phyloP scores from a whole-genome alignment of 495 filamentous ascomycete species.

The Aspergillus affinis region DNA sequence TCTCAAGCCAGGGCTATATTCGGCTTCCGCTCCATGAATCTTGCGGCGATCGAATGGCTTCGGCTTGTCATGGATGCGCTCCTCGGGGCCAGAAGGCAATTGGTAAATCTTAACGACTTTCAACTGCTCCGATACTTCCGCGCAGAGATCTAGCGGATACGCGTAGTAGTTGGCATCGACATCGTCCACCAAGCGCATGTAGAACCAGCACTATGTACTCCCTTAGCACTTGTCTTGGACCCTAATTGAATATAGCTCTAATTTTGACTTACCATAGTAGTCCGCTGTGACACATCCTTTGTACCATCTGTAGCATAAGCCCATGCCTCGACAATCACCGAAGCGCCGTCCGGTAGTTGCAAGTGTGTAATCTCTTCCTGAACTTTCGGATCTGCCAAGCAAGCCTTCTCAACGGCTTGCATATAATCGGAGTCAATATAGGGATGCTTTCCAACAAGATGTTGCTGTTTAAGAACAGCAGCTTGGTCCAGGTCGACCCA shows the following conservation, averaged over 20 bases:
- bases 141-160: conserved; percentile 67
- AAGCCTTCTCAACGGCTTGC: conserved; percentile 20
- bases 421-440: conserved; percentile 24
- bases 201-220: conserved; percentile 32
- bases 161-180: conserved; percentile 67
- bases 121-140: conserved; percentile 59
- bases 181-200: conserved; percentile 26
- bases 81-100: conserved; percentile 34
- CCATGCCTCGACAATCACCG: conserved; percentile 20
- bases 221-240: not conserved
- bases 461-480: conserved; percentile 6
- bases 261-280: conserved; percentile 23
- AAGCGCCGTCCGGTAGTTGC: conserved; percentile 12
- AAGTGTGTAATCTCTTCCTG: conserved; percentile 18
- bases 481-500: conserved; percentile 11
- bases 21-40: conserved; percentile 54
- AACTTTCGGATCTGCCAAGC: conserved; percentile 11
- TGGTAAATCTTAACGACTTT: conserved; percentile 51
- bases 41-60: conserved; percentile 28
- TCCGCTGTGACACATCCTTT: conserved; percentile 31
- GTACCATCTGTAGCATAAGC: conserved; percentile 30
- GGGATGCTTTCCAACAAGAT: conserved; percentile 23
- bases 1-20: conserved; percentile 63
- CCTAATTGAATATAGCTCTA: not conserved
- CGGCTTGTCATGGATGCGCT: conserved; percentile 20